phyloP scores from a whole-genome alignment of 2,329 filamentous ascomycete species.

The Fusarium subtropicale region DNA sequence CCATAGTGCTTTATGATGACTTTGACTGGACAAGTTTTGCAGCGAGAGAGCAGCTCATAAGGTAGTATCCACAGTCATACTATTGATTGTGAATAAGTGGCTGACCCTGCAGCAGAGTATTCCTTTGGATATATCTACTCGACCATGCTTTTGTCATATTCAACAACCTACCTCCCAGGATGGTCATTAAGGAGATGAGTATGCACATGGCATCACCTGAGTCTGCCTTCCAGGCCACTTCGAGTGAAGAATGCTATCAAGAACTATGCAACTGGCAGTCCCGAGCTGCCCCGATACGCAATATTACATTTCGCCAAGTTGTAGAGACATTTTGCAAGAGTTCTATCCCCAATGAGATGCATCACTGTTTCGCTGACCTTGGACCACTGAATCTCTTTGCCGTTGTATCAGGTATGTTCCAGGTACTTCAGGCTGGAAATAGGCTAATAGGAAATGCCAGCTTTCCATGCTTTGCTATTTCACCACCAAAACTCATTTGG shows the following conservation, averaged over 20 bases:
- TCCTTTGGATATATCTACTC: not conserved
- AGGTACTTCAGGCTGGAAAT: fast-evolving
- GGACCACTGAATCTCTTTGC: not conserved
- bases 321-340: not conserved
- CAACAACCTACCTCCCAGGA: not conserved
- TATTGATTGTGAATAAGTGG: fast-evolving
- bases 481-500: not conserved
- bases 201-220: constrained; percentile 6
- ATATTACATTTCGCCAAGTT: not conserved
- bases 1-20: fast-evolving
- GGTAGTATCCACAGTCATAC: fast-evolving
- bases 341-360: not conserved
- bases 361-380: not conserved
- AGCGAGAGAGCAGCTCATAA: constrained; percentile 6
- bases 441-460: not conserved
- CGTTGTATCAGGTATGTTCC: not conserved
- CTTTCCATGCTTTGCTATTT: constrained; percentile 1
- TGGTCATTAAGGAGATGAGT: constrained; percentile 5
- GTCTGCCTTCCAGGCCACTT: not conserved
- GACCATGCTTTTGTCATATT: constrained; percentile 7
- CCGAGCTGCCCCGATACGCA: fast-evolving
- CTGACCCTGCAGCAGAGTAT: not conserved
- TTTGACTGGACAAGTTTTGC: not conserved
- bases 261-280: not conserved
- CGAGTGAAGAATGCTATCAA: not conserved